Base-by-base conservation (phyloP, 805 yeast genomes). In the Lachancea lanzarotensis region DNA sequence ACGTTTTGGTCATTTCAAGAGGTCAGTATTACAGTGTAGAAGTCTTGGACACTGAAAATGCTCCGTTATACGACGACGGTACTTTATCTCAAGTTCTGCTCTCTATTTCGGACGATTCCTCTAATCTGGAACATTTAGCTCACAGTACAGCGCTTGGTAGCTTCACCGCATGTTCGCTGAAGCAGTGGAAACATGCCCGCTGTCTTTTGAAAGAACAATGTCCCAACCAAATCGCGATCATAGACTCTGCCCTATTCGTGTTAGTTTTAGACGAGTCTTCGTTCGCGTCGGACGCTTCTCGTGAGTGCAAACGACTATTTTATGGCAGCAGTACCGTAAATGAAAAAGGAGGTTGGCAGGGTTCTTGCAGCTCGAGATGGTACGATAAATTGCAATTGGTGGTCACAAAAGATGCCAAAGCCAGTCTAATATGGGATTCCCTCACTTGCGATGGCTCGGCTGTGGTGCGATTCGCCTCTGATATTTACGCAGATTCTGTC, bases 401-500 rank as follows among this genome's bases (percentile, higher is more conserved):
- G 36, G 80, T 89, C 32, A 86, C 96, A 1, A 77, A 77, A 55
- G 89, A 87, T 62, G 87, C 95, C 5, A 82, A 84, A 59, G 95
- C 93, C 5, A 95, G 95, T 32, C 84, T 89, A 47, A 84, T 89
- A 58, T 89, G 93, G 73, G 97, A 89, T 59, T 78, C 90, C 70
- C 68, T 95, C 10, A 93, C 95, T 45, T 93, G 88, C 38, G 96
- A 89, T 66, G 97, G 96, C 44, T 95, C 90, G 52, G 86, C 93
- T 0, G 95, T 89, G 2, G 70, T 89, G 53, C 70, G 96, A 50
- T 89, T 84, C 66, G 93, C 89, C 2, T 80, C 90, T 32, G 97
- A 89, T 60, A 82, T 85, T 27, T 89, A 86, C 63, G 86, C 96
- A 0, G 97, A 89, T 61, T 84, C 95, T 2, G 83, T 89, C 36